Conservation (phyloP, 495 filamentous ascomycete genomes). For the Jackrogersella minutella region DNA sequence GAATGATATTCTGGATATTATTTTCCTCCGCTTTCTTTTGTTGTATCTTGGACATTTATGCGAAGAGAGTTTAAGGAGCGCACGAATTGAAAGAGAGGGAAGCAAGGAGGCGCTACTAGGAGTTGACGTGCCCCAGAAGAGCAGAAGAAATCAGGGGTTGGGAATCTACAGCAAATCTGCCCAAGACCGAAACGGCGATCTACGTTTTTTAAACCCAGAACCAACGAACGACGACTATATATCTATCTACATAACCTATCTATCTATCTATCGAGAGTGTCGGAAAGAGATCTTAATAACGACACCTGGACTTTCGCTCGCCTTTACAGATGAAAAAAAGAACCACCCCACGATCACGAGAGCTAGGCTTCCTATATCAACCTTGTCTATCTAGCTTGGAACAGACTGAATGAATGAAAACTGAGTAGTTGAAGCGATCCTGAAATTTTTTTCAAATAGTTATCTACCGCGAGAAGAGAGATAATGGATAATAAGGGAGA, state of each 20-base stretch:
- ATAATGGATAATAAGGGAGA: constrained; percentile 9
- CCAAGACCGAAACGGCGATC: constrained; percentile 12
- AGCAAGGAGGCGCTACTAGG: neutral
- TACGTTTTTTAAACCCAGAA: neutral
- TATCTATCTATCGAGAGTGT: constrained; percentile 18
- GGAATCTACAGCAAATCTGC: constrained; percentile 11
- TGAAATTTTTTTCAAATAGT: constrained; percentile 1
- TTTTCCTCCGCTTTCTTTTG: constrained; percentile 18
- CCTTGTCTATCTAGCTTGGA: constrained; percentile 16
- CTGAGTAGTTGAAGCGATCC: constrained; percentile 1
- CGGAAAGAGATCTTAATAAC: constrained; percentile 10
- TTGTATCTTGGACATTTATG: neutral
- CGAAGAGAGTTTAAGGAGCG: neutral
- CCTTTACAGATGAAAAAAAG: constrained; percentile 5
- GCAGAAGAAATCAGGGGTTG: neutral
- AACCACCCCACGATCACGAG: neutral
- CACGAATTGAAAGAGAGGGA: neutral
- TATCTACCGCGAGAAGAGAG: constrained; percentile 1
- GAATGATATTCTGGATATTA: neutral
- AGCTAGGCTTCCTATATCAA: neutral
- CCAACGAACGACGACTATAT: constrained; percentile 5
- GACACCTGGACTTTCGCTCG: constrained; percentile 19
- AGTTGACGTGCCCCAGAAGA: neutral
- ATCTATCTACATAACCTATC: constrained; percentile 10
- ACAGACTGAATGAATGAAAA: constrained; percentile 25